phyloP scores from a whole-genome alignment of 129 eudicot genomes.

The Pittosporum tobira region DNA sequence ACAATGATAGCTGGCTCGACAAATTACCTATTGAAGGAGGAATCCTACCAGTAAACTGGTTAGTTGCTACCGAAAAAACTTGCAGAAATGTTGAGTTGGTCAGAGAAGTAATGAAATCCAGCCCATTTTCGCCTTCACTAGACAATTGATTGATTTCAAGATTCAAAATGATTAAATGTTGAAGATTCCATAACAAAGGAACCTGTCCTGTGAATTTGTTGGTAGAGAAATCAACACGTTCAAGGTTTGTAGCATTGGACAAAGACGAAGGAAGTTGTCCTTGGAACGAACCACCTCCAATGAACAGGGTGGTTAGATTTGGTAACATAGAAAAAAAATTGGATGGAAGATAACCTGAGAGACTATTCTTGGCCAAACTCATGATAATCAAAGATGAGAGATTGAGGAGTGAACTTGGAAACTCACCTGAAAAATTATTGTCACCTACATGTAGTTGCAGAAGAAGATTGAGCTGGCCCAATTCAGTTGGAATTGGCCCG shows the following conservation, averaged over 20 bases:
- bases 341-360: conserved; percentile 20
- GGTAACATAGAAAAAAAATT: conserved; percentile 8
- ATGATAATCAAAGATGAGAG: conserved; percentile 8
- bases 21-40: conserved; percentile 26
- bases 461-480: conserved; percentile 9
- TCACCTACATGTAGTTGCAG: conserved; percentile 2
- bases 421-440: conserved; percentile 14
- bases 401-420: conserved; percentile 19
- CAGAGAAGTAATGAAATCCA: conserved; percentile 19
- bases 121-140: conserved; percentile 8
- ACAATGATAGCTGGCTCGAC: conserved; percentile 3
- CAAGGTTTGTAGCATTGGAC: conserved; percentile 17
- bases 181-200: conserved; percentile 20
- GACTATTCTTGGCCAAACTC: conserved; percentile 3
- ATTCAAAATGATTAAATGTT: conserved; percentile 4
- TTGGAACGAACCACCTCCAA: conserved; percentile 9
- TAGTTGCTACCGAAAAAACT: conserved; percentile 5
- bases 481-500: conserved; percentile 3
- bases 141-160: conserved; percentile 4
- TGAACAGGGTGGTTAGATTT: conserved; percentile 1
- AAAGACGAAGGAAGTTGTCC: conserved; percentile 15
- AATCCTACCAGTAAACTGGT: conserved; percentile 15
- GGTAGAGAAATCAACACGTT: conserved; percentile 14
- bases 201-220: conserved; percentile 15
- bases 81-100: conserved; percentile 10